These are phyloP conservation scores for Suhomyces anneliseae DNA, from an alignment of 1,139 yeast species.

Conservation along the genomic window DNA sequence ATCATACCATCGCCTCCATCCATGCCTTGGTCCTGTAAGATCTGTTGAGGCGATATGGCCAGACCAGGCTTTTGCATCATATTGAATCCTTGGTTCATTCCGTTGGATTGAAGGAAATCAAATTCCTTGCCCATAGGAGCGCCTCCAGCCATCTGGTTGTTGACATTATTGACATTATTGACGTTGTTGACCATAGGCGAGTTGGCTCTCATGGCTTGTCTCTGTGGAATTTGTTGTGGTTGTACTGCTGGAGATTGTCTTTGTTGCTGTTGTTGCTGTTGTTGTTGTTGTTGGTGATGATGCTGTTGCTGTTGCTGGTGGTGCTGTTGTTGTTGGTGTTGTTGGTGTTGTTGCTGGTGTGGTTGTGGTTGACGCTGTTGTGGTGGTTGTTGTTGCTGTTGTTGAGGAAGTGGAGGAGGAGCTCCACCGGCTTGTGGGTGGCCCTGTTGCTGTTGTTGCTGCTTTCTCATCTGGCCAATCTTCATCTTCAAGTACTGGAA, in stretches of 20 bases:
- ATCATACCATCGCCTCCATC: slow-evolving; percentile 17
- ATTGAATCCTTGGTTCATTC: slow-evolving; percentile 5
- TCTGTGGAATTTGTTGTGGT: slow-evolving; percentile 1
- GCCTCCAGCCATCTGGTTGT: not conserved
- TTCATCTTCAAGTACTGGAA: slow-evolving; percentile 49
- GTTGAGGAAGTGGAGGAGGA: slow-evolving; percentile 11
- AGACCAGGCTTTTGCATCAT: slow-evolving; percentile 9
- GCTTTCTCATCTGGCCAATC: slow-evolving; percentile 43
- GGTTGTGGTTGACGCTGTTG: slow-evolving; percentile 13
- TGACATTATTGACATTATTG: not conserved
- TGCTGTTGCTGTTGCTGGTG: slow-evolving; percentile 9
- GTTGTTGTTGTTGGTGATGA: slow-evolving; percentile 12
- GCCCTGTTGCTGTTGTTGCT: slow-evolving; percentile 19
- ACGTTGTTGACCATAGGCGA: slow-evolving; percentile 5
- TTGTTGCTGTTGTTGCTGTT: slow-evolving; percentile 9
- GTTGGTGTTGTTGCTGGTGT: slow-evolving; percentile 11
- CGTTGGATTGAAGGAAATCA: slow-evolving; percentile 5
- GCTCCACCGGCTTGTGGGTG: slow-evolving; percentile 3
- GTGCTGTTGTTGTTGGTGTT: slow-evolving; percentile 10
- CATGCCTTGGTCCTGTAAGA: slow-evolving; percentile 24
- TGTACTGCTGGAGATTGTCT: not conserved
- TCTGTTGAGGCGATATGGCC: slow-evolving; percentile 43
- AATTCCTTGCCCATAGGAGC: slow-evolving; percentile 2
- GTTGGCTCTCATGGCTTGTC: slow-evolving; percentile 2
- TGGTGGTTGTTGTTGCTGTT: slow-evolving; percentile 9